Conservation (phyloP, 176 grass and related monocot genomes). For the Musa troglodytarum region DNA sequence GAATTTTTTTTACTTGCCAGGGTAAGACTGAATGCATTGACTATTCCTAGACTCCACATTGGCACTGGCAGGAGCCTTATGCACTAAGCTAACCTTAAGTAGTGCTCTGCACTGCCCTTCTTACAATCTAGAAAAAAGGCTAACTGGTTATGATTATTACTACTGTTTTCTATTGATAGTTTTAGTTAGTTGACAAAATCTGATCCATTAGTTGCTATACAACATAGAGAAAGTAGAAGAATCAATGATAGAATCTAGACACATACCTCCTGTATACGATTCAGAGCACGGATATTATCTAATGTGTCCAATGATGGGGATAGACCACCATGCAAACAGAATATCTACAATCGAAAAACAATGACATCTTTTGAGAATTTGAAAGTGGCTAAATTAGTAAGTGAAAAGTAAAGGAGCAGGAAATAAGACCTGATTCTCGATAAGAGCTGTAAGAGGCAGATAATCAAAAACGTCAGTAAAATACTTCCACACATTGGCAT, state of each 20-base stretch:
- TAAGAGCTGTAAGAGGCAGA: conserved; percentile 92
- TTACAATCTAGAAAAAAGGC: no score
- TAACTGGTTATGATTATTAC: no score
- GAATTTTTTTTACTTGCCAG: no score
- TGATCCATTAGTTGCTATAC: no score
- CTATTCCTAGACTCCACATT: no score
- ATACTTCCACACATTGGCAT: conserved; percentile 97
- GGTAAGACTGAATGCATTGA: no score
- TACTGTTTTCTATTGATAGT: neutral
- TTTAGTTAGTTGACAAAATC: neutral
- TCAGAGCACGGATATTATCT: conserved; percentile 91
- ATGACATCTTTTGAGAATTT: conserved; percentile 1
- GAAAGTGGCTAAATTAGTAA: conserved; percentile 5
- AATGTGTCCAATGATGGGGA: conserved; percentile 93
- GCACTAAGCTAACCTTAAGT: no score
- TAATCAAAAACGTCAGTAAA: conserved; percentile 95
- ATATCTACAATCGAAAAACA: conserved; percentile 36
- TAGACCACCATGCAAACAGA: conserved; percentile 89
- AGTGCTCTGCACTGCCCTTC: no score
- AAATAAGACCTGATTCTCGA: conserved; percentile 79
- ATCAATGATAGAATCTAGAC: no score
- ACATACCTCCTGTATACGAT: conserved; percentile 90
- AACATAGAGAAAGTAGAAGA: no score
- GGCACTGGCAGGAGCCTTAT: no score
- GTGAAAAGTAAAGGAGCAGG: conserved; percentile 1